Conservation (phyloP, 768 basidiomycete species). For the Boletus rubescentipes region DNA sequence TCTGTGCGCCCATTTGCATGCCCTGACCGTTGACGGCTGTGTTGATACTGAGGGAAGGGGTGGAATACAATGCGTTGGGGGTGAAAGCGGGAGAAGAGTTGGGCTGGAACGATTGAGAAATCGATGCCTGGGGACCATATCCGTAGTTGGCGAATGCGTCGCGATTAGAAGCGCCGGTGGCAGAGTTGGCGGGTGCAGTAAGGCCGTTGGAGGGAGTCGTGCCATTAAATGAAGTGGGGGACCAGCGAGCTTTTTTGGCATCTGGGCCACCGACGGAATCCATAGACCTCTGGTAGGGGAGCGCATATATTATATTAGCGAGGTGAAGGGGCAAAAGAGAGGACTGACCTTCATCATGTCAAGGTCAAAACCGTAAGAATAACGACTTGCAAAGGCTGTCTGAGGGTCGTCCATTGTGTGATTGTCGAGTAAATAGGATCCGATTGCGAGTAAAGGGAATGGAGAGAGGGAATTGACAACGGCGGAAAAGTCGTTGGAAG, state of each 20-base stretch:
- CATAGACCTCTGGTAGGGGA: constrained; percentile 70
- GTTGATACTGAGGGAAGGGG: constrained; percentile 68
- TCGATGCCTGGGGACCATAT: constrained; percentile 73
- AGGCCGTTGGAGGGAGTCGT: constrained; percentile 38
- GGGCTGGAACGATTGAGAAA: constrained; percentile 51
- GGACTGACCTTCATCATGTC: constrained; percentile 86
- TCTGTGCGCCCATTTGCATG: constrained; percentile 49
- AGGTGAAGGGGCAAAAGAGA: neutral
- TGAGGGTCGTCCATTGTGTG: constrained; percentile 71
- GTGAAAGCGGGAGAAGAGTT: constrained; percentile 49
- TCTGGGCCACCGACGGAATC: constrained; percentile 80
- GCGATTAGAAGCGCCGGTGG: constrained; percentile 43
- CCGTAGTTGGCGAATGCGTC: constrained; percentile 87
- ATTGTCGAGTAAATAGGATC: constrained; percentile 23
- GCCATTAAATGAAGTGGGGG: constrained; percentile 54
- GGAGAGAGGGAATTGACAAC: constrained; percentile 49
- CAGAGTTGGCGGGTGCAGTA: constrained; percentile 36
- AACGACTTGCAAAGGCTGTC: constrained; percentile 66
- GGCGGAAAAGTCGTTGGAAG: constrained; percentile 42
- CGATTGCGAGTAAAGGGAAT: constrained; percentile 33
- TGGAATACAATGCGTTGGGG: constrained; percentile 67
- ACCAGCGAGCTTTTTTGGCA: constrained; percentile 90
- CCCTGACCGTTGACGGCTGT: constrained; percentile 49
- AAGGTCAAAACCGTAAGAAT: constrained; percentile 78
- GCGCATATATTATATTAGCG: constrained; percentile 1